Percentiles rank a stretch among this genome's conserved stretches.
Conservation (phyloP, 2,329 filamentous ascomycete genomes). For the Dryadomyces quercivorus region DNA sequence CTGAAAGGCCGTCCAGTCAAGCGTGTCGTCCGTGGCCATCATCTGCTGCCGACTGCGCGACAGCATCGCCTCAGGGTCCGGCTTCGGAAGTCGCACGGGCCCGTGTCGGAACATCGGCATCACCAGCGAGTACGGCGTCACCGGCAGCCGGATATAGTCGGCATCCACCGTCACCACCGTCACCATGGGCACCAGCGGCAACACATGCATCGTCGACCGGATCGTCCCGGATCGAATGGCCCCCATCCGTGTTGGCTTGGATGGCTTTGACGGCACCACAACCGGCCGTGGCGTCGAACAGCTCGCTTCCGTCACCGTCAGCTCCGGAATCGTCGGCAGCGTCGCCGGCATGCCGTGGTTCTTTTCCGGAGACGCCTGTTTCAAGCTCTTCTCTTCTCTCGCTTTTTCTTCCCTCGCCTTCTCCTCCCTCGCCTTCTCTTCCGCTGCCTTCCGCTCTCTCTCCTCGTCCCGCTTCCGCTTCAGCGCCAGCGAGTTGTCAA, state of each 20-base stretch:
- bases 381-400: neutral
- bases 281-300: neutral
- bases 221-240: neutral
- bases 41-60: slow-evolving; percentile 4
- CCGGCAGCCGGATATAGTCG: slow-evolving; percentile 34
- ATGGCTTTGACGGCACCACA: too few relatives aligned
- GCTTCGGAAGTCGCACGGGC: slow-evolving; percentile 37
- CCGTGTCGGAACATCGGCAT: slow-evolving; percentile 41
- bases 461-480: slow-evolving; percentile 1
- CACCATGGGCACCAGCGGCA: neutral
- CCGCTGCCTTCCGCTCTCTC: slow-evolving; percentile 4
- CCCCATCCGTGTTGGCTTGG: neutral
- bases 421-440: neutral
- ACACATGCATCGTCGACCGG: neutral
- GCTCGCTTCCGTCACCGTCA: slow-evolving; percentile 16
- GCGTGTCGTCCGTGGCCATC: slow-evolving; percentile 30
- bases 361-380: neutral
- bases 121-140: slow-evolving; percentile 35
- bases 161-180: slow-evolving; percentile 12
- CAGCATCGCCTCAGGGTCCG: slow-evolving; percentile 18
- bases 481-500: slow-evolving; percentile 6
- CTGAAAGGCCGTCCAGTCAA: slow-evolving; percentile 55
- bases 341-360: neutral
- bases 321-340: slow-evolving; percentile 29
- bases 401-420: neutral